Percentiles rank a stretch among this genome's conserved stretches.
Evolutionary conservation across 2,329 filamentous ascomycete species (phyloP).

Genomic region (Didymella pinodella): DNA sequence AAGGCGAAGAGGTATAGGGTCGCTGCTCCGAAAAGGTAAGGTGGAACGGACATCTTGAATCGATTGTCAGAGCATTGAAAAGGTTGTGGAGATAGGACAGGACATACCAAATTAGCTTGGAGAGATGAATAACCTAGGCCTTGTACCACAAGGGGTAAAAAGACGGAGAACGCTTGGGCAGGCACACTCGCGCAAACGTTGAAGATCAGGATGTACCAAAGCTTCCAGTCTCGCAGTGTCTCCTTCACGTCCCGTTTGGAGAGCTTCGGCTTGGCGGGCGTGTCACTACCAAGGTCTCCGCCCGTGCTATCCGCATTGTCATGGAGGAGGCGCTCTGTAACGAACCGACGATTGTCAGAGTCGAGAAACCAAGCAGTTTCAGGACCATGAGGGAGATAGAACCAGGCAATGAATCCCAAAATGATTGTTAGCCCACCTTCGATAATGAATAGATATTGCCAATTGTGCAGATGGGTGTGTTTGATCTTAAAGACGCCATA

Average conservation of each 20-base stretch:
- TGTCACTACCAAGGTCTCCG: conserved; percentile 6
- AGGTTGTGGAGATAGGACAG: no score
- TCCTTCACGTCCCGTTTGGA: conserved; percentile 29
- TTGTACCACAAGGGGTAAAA: conserved; percentile 59
- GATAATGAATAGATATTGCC: conserved; percentile 58
- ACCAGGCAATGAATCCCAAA: conserved; percentile 38
- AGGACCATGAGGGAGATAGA: conserved; percentile 39
- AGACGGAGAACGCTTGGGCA: conserved; percentile 51
- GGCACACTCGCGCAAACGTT: conserved; percentile 54
- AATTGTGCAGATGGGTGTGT: conserved; percentile 54
- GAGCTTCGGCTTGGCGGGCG: conserved; percentile 20
- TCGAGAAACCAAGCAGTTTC: conserved; percentile 51
- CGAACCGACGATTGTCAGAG: conserved; percentile 30
- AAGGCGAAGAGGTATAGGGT: conserved; percentile 2
- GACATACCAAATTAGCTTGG: conserved; percentile 29
- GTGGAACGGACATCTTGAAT: conserved; percentile 2
- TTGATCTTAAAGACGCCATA: conserved; percentile 59
- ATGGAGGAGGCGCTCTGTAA: conserved; percentile 25
- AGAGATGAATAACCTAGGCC: conserved; percentile 31
- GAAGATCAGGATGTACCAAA: conserved; percentile 44
- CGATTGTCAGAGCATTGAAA: not conserved
- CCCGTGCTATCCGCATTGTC: conserved; percentile 22
- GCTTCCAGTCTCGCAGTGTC: conserved; percentile 32
- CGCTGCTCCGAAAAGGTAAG: conserved; percentile 1
- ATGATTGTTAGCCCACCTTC: conserved; percentile 50